These are phyloP conservation scores for Tilletia setariae DNA, from an alignment of 1,284 basidiomycete genomes.

Conservation along the genomic window DNA sequence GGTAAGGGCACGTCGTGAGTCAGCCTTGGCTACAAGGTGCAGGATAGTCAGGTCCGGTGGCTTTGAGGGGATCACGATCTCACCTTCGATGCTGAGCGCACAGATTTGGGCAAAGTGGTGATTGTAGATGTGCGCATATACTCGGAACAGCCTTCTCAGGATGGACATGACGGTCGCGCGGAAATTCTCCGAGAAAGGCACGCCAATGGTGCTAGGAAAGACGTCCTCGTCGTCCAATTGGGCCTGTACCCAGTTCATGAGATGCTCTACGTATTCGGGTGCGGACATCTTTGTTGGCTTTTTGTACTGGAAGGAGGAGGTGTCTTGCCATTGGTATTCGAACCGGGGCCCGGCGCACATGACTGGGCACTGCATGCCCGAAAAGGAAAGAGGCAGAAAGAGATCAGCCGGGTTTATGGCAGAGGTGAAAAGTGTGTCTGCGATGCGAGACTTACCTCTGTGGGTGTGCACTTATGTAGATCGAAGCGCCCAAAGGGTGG, in stretches of 20 bases:
- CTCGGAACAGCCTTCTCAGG: conserved; percentile 84
- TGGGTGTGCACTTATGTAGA: conserved; percentile 33
- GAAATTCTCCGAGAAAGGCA: conserved; percentile 88
- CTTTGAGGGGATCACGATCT: conserved; percentile 26
- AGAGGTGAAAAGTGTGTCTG: not conserved
- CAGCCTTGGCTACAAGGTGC: not conserved
- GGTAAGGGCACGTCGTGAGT: not conserved
- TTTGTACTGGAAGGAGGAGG: conserved; percentile 43
- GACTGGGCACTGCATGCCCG: conserved; percentile 85
- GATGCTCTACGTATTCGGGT: conserved; percentile 86
- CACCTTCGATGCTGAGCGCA: conserved; percentile 94
- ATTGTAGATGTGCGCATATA: conserved; percentile 98
- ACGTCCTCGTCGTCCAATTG: conserved; percentile 86
- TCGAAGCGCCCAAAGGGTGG: not conserved
- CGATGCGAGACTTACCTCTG: conserved; percentile 29
- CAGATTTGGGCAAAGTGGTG: conserved; percentile 99
- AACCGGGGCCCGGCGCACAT: conserved; percentile 98
- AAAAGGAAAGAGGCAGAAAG: not conserved
- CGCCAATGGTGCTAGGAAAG: conserved; percentile 93
- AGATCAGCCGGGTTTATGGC: not conserved
- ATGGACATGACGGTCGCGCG: conserved; percentile 87
- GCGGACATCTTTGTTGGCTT: conserved; percentile 51
- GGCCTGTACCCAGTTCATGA: conserved; percentile 98
- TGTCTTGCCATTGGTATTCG: conserved; percentile 98
- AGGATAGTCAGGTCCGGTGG: not conserved